Evolutionary conservation across 2,329 filamentous ascomycete species (phyloP).

Genomic region (Aspergillus udagawae): DNA sequence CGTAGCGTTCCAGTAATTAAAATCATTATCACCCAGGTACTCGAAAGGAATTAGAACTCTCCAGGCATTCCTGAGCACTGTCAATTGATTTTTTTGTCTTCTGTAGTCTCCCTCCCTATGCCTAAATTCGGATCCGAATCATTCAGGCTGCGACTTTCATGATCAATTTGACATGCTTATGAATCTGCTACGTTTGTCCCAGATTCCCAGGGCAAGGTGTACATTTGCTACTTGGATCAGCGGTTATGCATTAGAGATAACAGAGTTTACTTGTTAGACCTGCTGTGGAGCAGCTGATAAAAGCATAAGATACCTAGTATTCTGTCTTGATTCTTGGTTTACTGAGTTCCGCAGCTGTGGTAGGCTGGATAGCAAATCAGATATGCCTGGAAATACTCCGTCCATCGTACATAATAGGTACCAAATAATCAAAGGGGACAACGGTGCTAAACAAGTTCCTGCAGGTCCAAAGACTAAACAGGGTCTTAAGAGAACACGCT

Average conservation of each 20-base stretch:
- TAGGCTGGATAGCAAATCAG: background rate
- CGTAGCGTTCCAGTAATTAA: background rate
- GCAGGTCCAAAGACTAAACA: background rate
- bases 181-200: background rate
- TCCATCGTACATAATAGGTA: background rate
- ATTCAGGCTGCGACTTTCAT: background rate
- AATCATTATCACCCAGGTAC: conserved; percentile 13
- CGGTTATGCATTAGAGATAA: background rate
- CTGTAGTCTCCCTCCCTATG: background rate
- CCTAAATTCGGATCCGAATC: background rate
- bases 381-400: conserved; percentile 1
- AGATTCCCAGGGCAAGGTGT: background rate
- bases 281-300: background rate
- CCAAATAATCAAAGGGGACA: background rate
- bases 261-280: background rate
- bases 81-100: background rate
- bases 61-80: conserved; percentile 23
- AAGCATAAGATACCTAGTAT: background rate
- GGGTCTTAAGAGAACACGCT: background rate
- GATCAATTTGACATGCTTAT: background rate
- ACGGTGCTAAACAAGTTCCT: background rate
- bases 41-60: conserved; percentile 23
- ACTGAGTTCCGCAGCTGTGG: background rate
- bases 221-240: too few relatives aligned
- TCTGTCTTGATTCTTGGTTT: background rate